Percentiles rank a stretch among this genome's conserved stretches.
phyloP scores from a whole-genome alignment of 2,329 filamentous ascomycete genomes.

The Hypomyces perniciosus region DNA sequence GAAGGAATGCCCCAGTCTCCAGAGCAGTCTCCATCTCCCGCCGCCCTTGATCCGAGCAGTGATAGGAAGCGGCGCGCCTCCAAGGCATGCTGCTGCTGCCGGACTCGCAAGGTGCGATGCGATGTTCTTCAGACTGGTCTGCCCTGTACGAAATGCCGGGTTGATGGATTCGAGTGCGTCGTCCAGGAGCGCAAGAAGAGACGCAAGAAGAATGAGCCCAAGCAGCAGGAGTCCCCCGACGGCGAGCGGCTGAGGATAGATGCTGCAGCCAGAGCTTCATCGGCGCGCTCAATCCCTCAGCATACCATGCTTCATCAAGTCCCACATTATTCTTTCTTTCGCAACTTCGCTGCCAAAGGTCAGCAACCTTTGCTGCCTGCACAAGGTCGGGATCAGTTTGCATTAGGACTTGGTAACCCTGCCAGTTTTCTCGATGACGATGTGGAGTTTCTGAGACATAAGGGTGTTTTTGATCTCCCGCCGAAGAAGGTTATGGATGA shows the following conservation, averaged over 20 bases:
- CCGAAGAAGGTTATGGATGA: slow-evolving; percentile 13
- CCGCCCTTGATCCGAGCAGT: background rate
- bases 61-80: slow-evolving; percentile 20
- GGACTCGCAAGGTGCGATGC: slow-evolving; percentile 22
- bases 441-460: slow-evolving; percentile 14
- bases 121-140: slow-evolving; percentile 18
- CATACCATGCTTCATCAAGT: slow-evolving; percentile 9
- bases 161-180: slow-evolving; percentile 16
- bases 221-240: background rate
- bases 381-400: background rate
- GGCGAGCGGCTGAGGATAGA: background rate
- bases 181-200: slow-evolving; percentile 16
- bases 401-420: background rate
- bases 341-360: slow-evolving; percentile 7
- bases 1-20: background rate
- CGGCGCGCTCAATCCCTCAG: background rate
- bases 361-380: slow-evolving; percentile 1
- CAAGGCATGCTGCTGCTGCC: slow-evolving; percentile 19
- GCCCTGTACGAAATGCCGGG: slow-evolving; percentile 24
- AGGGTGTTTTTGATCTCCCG: slow-evolving; percentile 14
- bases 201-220: slow-evolving; percentile 5
- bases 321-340: slow-evolving; percentile 14
- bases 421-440: slow-evolving; percentile 8
- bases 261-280: background rate
- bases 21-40: background rate